These are phyloP conservation scores for Papilionanthe hybrid DNA, from an alignment of 116 monocot species.

Conservation along the genomic window DNA sequence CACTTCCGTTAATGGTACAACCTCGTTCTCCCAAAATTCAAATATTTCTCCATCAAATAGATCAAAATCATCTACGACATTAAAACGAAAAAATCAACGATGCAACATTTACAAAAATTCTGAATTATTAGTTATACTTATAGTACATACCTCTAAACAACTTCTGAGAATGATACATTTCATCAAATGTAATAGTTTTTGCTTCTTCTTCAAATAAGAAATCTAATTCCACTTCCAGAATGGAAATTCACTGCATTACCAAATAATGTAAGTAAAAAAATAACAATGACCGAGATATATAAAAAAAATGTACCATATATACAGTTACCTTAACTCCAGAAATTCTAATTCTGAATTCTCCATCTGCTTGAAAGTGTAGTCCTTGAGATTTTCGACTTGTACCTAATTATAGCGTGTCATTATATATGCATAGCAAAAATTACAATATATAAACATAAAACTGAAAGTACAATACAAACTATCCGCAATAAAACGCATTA, in stretches of 20 bases:
- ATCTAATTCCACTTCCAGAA: conserved; percentile 16
- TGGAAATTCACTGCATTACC: conserved; percentile 11
- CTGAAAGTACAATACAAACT: too few relatives aligned
- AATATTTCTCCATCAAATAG: conserved; percentile 14
- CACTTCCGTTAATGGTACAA: background rate
- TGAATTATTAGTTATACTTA: background rate
- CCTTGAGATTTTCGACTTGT: too few relatives aligned
- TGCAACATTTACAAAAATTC: background rate
- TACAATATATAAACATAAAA: too few relatives aligned
- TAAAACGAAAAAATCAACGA: background rate
- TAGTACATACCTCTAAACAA: background rate
- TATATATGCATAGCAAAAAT: too few relatives aligned
- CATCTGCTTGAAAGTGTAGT: background rate
- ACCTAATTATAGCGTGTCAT: too few relatives aligned
- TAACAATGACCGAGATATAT: background rate
- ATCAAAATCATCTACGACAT: conserved; percentile 14
- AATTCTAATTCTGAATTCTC: background rate
- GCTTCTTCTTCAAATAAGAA: background rate
- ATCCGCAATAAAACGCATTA: too few relatives aligned
- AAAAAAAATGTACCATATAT: background rate
- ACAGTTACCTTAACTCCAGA: background rate
- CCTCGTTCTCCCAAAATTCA: conserved; percentile 12
- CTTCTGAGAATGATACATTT: background rate
- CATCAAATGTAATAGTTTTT: background rate
- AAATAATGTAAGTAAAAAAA: background rate